Evolutionary conservation across 768 basidiomycete genomes (phyloP).

Genomic region (Lactarius akahatsu): DNA sequence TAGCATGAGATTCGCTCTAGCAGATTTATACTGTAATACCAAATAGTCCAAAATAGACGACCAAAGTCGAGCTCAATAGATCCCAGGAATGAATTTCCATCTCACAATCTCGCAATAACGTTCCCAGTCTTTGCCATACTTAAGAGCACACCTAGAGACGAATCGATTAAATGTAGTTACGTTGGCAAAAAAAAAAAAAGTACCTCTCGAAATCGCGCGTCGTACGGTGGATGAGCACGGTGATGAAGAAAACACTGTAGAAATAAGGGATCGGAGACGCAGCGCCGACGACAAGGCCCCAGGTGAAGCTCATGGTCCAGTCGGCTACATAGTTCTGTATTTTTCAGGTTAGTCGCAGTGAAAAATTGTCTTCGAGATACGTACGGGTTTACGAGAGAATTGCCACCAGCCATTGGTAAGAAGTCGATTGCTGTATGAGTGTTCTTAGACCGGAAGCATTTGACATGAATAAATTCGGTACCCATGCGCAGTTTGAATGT

Average conservation of each 20-base stretch:
- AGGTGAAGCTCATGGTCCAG: slow-evolving; percentile 81
- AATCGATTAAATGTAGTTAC: slow-evolving; percentile 17
- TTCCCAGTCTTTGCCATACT: slow-evolving; percentile 97
- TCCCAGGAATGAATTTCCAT: slow-evolving; percentile 85
- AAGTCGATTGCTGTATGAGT: slow-evolving; percentile 68
- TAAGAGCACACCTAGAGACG: slow-evolving; percentile 57
- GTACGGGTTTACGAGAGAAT: slow-evolving; percentile 87
- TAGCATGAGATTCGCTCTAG: not conserved
- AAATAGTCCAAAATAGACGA: not conserved
- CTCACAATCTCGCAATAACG: slow-evolving; percentile 83
- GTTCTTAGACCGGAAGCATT: slow-evolving; percentile 3
- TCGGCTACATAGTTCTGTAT: slow-evolving; percentile 90
- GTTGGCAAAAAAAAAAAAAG: not conserved
- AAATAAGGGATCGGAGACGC: slow-evolving; percentile 90
- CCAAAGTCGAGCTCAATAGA: slow-evolving; percentile 54
- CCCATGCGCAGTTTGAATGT: slow-evolving; percentile 93
- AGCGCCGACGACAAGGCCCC: slow-evolving; percentile 77
- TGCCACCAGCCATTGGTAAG: slow-evolving; percentile 94
- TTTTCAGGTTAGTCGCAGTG: too few relatives aligned
- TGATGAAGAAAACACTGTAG: slow-evolving; percentile 95
- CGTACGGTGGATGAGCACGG: slow-evolving; percentile 87
- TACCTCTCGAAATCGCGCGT: slow-evolving; percentile 92
- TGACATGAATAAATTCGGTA: slow-evolving; percentile 35
- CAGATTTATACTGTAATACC: not conserved
- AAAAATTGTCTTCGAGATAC: slow-evolving; percentile 32